Conservation (phyloP, 768 basidiomycete species). For the Pleurotus salmoneostramineus region DNA sequence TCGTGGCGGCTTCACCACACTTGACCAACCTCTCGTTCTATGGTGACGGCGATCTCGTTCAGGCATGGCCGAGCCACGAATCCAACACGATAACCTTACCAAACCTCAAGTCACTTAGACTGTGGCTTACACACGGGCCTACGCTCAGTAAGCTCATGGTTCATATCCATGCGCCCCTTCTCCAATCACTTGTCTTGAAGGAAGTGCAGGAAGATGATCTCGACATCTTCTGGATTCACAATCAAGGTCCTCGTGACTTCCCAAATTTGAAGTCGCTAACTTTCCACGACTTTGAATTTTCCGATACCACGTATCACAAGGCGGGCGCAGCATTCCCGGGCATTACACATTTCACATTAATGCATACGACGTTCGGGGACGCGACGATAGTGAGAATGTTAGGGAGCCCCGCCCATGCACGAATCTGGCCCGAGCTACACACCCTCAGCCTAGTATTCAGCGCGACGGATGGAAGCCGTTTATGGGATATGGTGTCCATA, state of each 20-base stretch:
- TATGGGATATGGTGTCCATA: slow-evolving; percentile 20
- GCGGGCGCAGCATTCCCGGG: slow-evolving; percentile 29
- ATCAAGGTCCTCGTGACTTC: slow-evolving; percentile 19
- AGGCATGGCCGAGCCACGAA: slow-evolving; percentile 18
- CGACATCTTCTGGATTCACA: slow-evolving; percentile 27
- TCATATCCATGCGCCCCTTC: slow-evolving; percentile 31
- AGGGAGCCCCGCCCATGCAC: slow-evolving; percentile 6
- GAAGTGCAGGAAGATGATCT: slow-evolving; percentile 38
- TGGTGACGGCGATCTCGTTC: slow-evolving; percentile 31
- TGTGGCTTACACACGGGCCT: slow-evolving; percentile 32
- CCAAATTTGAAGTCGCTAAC: slow-evolving; percentile 30
- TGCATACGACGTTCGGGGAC: slow-evolving; percentile 16
- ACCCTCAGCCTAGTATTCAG: slow-evolving; percentile 28
- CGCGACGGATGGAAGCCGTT: slow-evolving; percentile 17
- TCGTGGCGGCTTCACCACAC: slow-evolving; percentile 25
- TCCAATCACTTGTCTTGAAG: slow-evolving; percentile 39
- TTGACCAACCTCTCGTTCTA: slow-evolving; percentile 40
- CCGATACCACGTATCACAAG: slow-evolving; percentile 21
- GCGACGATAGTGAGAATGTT: slow-evolving; percentile 25
- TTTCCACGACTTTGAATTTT: slow-evolving; percentile 39
- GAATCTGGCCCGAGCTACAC: slow-evolving; percentile 28
- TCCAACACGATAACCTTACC: slow-evolving; percentile 26
- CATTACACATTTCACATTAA: slow-evolving; percentile 27
- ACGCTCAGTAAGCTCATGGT: slow-evolving; percentile 36
- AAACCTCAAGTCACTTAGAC: slow-evolving; percentile 33